These are phyloP conservation scores for Aspergillus diversus DNA, from an alignment of 495 filamentous ascomycete species.

Conservation along the genomic window DNA sequence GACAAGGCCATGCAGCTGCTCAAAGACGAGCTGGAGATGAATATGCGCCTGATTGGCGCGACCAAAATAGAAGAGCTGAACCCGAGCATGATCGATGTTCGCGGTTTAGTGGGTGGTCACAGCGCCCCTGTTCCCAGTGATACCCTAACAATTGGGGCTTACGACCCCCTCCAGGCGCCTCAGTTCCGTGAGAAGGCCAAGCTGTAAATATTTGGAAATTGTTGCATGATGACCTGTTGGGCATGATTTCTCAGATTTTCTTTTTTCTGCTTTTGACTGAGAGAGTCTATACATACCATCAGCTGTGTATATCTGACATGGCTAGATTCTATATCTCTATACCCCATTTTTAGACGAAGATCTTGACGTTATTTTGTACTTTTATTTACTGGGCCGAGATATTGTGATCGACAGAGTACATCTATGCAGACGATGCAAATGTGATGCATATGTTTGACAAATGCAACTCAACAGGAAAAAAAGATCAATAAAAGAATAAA, in stretches of 20 bases:
- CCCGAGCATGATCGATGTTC: constrained; percentile 75
- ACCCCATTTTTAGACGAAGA: not conserved
- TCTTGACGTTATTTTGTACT: not conserved
- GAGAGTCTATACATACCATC: not conserved
- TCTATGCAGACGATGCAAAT: not conserved
- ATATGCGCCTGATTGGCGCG: constrained; percentile 91
- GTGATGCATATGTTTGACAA: not conserved
- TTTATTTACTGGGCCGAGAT: not conserved
- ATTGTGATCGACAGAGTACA: not conserved
- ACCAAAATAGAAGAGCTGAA: constrained; percentile 74
- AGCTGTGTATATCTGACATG: too few relatives aligned
- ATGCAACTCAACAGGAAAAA: not conserved
- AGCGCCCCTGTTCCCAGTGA: constrained; percentile 68
- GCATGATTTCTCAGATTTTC: not conserved
- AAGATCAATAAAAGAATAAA: not conserved
- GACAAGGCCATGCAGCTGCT: constrained; percentile 92
- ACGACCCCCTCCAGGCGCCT: constrained; percentile 68
- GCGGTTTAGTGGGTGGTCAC: constrained; percentile 70
- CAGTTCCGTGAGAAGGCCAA: constrained; percentile 63
- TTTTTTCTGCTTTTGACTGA: not conserved
- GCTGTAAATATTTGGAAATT: constrained; percentile 34
- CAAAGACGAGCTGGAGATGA: constrained; percentile 99
- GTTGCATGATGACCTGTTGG: not conserved
- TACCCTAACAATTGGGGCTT: constrained; percentile 63
- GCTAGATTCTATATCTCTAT: not conserved